Base-by-base conservation (phyloP, 306 rosid species). In the Corylus americana region DNA sequence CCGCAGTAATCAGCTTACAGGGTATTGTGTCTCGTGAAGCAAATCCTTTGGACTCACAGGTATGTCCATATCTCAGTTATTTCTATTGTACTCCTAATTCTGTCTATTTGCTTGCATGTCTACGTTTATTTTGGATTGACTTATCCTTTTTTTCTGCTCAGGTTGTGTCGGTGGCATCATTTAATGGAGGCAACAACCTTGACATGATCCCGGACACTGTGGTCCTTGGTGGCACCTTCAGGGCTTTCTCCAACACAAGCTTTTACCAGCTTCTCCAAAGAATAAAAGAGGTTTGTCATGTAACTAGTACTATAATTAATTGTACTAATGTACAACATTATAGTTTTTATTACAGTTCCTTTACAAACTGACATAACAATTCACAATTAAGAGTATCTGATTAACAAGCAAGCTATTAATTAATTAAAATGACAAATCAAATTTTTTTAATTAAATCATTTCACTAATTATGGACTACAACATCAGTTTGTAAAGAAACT, bases 21-120 rank as follows among this genome's bases (percentile, higher is more conserved):
- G 98, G 97, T 6, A 89, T 95, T 66, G 97, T 95, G 47, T 95
- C 98, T 5, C 97, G 98, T 1, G 97, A 95, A 88, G 88, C 98
- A 44, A 89, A 95, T 48, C 98, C 98, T 11, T 37, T 95, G 55
- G 98, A 95, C 79, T 95, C 98, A 16, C 95, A 91, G 92, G 98
- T 92, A 29, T 44, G 73, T 27, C 39, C 27, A 50, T 79, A n/a
- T 5, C 11, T 8, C 44, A 42, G 45, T 42, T 5, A 42, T 42
- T 39, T 3, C 5, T 39, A 39, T 39, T 42, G 8, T 42, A 5
- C 8, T 42, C 45, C 45, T 42, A 42, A 42, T 42, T 42, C 45
- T 42, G 1, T 42, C 45, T 0, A 8, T 42, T 42, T 42, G 45
- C 7, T 3, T 37, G 0, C 5, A 8, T 42, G 8, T 42, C 45